These are phyloP conservation scores for Aspergillus cristatus DNA, from an alignment of 495 filamentous ascomycete genomes.

Conservation along the genomic window DNA sequence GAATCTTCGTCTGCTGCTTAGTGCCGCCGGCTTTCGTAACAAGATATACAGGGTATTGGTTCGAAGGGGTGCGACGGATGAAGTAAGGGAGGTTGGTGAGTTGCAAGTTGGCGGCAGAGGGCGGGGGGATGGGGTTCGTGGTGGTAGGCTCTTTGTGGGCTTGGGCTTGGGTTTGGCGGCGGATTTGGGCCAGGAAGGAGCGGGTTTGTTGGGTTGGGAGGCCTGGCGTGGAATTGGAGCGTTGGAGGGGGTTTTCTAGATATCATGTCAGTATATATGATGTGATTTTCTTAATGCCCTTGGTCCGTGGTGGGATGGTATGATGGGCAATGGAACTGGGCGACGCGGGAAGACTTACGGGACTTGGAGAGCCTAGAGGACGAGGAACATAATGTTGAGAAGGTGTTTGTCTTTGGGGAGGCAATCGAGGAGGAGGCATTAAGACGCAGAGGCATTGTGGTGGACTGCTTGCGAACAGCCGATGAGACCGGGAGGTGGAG, in stretches of 20 bases:
- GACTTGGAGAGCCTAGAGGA: constrained; percentile 17
- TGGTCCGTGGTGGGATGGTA: not conserved
- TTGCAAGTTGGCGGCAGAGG: constrained; percentile 18
- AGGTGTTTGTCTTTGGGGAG: constrained; percentile 24
- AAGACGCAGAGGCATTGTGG: constrained; percentile 18
- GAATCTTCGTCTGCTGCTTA: constrained; percentile 61
- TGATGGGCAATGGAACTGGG: constrained; percentile 5
- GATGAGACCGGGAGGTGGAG: constrained; percentile 24
- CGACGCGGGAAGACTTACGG: constrained; percentile 21
- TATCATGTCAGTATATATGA: too few species aligned
- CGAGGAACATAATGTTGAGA: constrained; percentile 23
- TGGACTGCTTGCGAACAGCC: constrained; percentile 28
- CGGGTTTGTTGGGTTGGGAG: constrained; percentile 24
- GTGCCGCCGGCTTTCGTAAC: constrained; percentile 68
- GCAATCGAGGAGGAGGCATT: constrained; percentile 17
- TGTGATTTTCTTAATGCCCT: too few species aligned
- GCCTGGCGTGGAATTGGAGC: constrained; percentile 4
- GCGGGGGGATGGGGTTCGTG: constrained; percentile 8
- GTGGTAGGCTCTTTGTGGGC: constrained; percentile 26
- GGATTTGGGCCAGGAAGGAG: constrained; percentile 34
- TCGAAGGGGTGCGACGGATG: constrained; percentile 59
- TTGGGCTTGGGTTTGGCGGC: constrained; percentile 29
- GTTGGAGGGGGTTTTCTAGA: constrained; percentile 15
- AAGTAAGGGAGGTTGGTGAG: constrained; percentile 54
- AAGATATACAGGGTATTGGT: constrained; percentile 73